These are phyloP conservation scores for Sclerotinia subarctica DNA, from an alignment of 2,329 filamentous ascomycete species.

Conservation along the genomic window DNA sequence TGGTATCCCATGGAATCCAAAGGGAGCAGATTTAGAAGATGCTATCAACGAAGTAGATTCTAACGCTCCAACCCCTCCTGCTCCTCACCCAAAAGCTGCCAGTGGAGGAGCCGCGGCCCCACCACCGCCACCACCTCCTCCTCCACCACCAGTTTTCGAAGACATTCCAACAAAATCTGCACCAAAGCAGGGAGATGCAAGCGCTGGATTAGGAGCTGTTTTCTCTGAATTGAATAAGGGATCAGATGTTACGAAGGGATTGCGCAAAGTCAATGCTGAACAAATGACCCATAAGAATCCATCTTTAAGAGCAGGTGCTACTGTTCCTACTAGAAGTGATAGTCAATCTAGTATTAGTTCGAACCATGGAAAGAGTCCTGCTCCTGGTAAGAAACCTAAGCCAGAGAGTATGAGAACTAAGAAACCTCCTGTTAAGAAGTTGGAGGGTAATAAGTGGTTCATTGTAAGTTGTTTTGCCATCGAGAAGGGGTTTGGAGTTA, in stretches of 20 bases:
- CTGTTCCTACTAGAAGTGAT: slow-evolving; percentile 59
- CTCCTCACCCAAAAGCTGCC: slow-evolving; percentile 50
- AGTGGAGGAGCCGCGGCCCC: slow-evolving; percentile 4
- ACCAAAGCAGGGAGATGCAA: slow-evolving; percentile 44
- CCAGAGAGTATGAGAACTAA: slow-evolving; percentile 80
- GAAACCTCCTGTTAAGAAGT: slow-evolving; percentile 74
- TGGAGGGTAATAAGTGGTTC: slow-evolving; percentile 90
- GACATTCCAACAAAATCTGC: slow-evolving; percentile 44
- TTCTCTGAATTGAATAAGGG: slow-evolving; percentile 92
- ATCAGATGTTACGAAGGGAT: slow-evolving; percentile 77
- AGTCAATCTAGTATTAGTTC: slow-evolving; percentile 51
- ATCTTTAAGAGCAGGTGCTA: slow-evolving; percentile 68
- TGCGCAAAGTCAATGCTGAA: slow-evolving; percentile 91
- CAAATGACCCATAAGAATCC: slow-evolving; percentile 99
- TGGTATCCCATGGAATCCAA: slow-evolving; percentile 83
- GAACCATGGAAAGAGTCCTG: slow-evolving; percentile 74
- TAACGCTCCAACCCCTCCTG: slow-evolving; percentile 52
- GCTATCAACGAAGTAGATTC: slow-evolving; percentile 59
- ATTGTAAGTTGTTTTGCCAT: slow-evolving; percentile 54
- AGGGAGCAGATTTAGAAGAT: slow-evolving; percentile 70
- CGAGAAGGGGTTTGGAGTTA: not conserved
- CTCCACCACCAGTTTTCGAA: slow-evolving; percentile 54
- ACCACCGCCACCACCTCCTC: slow-evolving; percentile 54
- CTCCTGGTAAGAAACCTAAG: slow-evolving; percentile 83
- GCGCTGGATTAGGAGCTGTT: slow-evolving; percentile 74